Evolutionary conservation across 108 stramenopile species (phyloP).

Genomic region (Cyclotella cryptica): DNA sequence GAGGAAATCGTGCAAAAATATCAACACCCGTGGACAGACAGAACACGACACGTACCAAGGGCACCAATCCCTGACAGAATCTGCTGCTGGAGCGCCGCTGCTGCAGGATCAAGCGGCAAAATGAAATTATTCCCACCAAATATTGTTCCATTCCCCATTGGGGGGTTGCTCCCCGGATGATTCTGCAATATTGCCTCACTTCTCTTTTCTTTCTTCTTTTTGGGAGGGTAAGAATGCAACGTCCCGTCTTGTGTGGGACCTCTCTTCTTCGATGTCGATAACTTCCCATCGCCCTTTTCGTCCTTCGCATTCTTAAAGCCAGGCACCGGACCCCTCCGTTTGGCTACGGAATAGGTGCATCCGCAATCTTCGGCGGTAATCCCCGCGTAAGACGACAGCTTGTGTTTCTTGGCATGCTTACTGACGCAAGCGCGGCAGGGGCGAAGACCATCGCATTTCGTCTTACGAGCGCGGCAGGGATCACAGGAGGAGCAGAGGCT

Average conservation of each 20-base stretch:
- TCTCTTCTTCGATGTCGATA: not conserved
- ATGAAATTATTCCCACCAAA: conserved; percentile 15
- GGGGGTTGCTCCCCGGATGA: not conserved
- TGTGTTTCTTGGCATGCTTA: conserved; percentile 84
- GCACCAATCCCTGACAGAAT: conserved; percentile 25
- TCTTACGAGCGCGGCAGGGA: conserved; percentile 83
- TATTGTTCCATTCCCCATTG: not conserved
- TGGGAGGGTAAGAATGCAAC: not conserved
- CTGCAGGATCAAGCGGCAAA: conserved; percentile 4
- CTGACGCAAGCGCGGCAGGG: conserved; percentile 79
- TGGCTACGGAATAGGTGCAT: conserved; percentile 84
- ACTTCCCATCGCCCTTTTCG: not conserved
- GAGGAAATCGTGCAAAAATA: not conserved
- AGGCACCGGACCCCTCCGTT: conserved; percentile 83
- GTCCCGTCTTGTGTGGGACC: not conserved
- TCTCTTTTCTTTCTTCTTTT: not conserved
- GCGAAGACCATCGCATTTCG: conserved; percentile 80
- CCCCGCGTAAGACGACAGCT: conserved; percentile 66
- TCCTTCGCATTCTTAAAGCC: conserved; percentile 27
- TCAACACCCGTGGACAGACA: not conserved
- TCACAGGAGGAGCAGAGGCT: conserved; percentile 80
- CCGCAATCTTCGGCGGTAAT: conserved; percentile 53
- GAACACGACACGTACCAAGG: conserved; percentile 6
- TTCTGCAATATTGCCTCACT: not conserved
- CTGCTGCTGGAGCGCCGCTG: conserved; percentile 29